Percentiles rank a stretch among this genome's conserved stretches.
Conservation (phyloP, 2,329 filamentous ascomycete genomes). For the Stagonosporopsis chrysanthemi region DNA sequence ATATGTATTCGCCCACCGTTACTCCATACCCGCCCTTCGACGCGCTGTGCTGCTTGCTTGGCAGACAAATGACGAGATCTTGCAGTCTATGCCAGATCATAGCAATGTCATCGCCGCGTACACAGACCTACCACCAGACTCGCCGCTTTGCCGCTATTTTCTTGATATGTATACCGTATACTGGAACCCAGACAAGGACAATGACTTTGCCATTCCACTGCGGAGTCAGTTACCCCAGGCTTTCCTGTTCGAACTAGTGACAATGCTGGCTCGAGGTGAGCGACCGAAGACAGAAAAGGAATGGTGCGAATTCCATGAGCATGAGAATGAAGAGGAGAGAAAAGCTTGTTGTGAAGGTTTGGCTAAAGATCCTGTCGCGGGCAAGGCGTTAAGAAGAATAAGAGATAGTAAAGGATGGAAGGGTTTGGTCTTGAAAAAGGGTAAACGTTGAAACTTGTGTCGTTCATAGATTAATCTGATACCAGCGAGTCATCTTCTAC, state of each 20-base stretch:
- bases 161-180: conserved; percentile 49
- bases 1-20: conserved; percentile 45
- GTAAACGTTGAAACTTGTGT: conserved; percentile 33
- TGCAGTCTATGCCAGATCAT: conserved; percentile 49
- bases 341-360: conserved; percentile 44
- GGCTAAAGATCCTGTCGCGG: conserved; percentile 38
- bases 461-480: neutral
- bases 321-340: conserved; percentile 43
- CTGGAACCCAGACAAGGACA: conserved; percentile 47
- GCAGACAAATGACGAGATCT: conserved; percentile 47
- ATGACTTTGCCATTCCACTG: conserved; percentile 39
- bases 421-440: conserved; percentile 47
- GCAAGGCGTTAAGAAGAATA: conserved; percentile 44
- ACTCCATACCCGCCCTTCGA: conserved; percentile 43
- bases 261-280: conserved; percentile 42
- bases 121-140: conserved; percentile 39
- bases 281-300: conserved; percentile 47
- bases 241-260: conserved; percentile 46
- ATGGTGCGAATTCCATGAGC: conserved; percentile 49
- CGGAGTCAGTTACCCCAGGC: conserved; percentile 46
- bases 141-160: conserved; percentile 45
- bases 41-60: conserved; percentile 44
- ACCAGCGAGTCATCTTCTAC: neutral
- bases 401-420: conserved; percentile 48
- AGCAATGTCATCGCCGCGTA: conserved; percentile 49